Evolutionary conservation across 768 basidiomycete species (phyloP), one percentile per base, ranked within the genome.

Genomic region (Chiua virens): DNA sequence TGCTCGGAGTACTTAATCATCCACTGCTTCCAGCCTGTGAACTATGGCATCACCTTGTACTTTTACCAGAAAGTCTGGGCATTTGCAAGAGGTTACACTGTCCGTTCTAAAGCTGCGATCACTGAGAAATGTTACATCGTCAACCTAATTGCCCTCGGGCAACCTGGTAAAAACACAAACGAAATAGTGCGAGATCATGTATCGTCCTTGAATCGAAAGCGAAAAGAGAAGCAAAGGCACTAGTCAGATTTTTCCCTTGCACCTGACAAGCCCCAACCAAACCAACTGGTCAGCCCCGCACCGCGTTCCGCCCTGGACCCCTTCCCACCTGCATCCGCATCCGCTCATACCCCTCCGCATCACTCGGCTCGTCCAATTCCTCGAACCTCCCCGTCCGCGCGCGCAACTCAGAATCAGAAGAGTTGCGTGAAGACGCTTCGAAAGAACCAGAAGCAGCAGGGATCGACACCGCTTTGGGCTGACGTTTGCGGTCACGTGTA

Each of bases 281-380:
- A 62, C 64, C 64, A 70, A 55, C 52, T 66, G 47, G 68, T 63
- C 27, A 74, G 63, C 55, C 65, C 65, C 27, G 58, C 62, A 32
- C 59, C 64, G 55, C 41, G 46, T 20, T 64, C 56, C 43, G 46
- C 38, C 32, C 62, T 42, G 21, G 60, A 52, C 50, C 49, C 54
- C 28, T 36, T 62, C 18, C 38, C 50, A n/a, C 52, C 40, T 8
- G 45, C 62, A 28, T 56, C 60, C 10, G 71, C 71, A n/a, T n/a
- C n/a, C n/a, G n/a, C 47, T 82, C 79, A 49, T 87, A 80, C 7
- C 81, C 84, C 54, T 89, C 87, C 14, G 75, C 77, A 55, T 89
- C 87, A 49, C 83, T 85, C 37, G 81, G 80, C n/a, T 84, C 81
- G 53, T 85, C 82, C 3, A 83, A 78, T 69, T 89, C 85, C 57